phyloP scores from a whole-genome alignment of 192 early-diverging fungal species.

The Funneliformis mosseae region DNA sequence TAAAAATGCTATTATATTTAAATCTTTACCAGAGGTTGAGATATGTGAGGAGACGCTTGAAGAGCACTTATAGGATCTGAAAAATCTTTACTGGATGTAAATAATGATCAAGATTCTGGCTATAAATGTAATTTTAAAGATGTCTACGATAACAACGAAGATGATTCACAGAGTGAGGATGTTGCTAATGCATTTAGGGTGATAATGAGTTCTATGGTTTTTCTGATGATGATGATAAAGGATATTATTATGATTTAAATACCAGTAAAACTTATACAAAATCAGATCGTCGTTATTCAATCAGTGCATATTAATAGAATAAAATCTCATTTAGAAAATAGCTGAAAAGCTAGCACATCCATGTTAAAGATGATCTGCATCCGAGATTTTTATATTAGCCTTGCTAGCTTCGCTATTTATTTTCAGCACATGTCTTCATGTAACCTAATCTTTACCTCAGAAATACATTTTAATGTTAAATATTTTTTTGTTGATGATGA shows the following conservation, averaged over 20 bases:
- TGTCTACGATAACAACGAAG: slow-evolving; percentile 3
- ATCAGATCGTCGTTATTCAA: slow-evolving; percentile 22
- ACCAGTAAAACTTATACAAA: slow-evolving; percentile 25
- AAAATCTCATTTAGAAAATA: no score
- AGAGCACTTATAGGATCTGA: not conserved
- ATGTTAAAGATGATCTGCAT: no score
- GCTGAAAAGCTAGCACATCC: no score
- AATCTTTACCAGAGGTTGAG: slow-evolving; percentile 19
- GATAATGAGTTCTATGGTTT: slow-evolving; percentile 3
- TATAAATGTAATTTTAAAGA: not conserved
- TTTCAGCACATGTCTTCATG: no score
- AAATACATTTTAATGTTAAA: no score
- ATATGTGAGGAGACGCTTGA: not conserved
- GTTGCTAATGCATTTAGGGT: no score
- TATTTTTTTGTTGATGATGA: no score
- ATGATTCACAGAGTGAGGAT: no score
- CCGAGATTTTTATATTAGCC: no score
- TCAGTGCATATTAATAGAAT: slow-evolving; percentile 18
- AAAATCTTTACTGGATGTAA: slow-evolving; percentile 16
- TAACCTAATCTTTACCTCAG: no score
- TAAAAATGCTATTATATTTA: no score
- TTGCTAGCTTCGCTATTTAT: no score
- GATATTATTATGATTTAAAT: slow-evolving; percentile 29
- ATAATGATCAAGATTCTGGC: not conserved
- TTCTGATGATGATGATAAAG: slow-evolving; percentile 14